Conservation (phyloP, 169 alveolate genomes). For the Plasmodium blacklocki region DNA sequence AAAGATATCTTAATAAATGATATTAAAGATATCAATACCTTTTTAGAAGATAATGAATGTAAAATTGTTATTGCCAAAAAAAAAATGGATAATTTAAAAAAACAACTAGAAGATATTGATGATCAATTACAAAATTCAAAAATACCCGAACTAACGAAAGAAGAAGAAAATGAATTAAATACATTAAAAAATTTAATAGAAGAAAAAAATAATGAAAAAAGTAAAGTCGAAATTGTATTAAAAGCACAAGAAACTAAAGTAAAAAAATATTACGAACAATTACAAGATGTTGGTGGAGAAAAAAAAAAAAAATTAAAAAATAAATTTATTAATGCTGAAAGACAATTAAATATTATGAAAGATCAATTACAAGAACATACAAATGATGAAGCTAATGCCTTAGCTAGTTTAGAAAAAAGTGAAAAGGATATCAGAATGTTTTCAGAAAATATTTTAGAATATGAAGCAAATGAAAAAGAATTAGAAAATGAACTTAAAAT, state of each 20-base stretch:
- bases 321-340: constrained; percentile 70
- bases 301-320: constrained; percentile 74
- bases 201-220: constrained; percentile 73
- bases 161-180: constrained; percentile 62
- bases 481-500: constrained; percentile 80
- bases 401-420: constrained; percentile 83
- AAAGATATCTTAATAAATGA: constrained; percentile 19
- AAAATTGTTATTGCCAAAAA: constrained; percentile 63
- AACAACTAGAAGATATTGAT: constrained; percentile 68
- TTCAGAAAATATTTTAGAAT: constrained; percentile 82
- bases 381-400: constrained; percentile 77
- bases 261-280: constrained; percentile 38
- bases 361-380: constrained; percentile 72
- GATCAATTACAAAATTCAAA: constrained; percentile 71
- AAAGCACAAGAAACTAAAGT: constrained; percentile 57
- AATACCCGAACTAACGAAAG: constrained; percentile 60
- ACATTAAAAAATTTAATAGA: constrained; percentile 66
- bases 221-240: constrained; percentile 51
- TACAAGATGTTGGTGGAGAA: constrained; percentile 83
- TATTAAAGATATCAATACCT: constrained; percentile 33
- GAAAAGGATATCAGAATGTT: constrained; percentile 77
- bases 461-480: constrained; percentile 80
- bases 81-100: constrained; percentile 45
- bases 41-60: constrained; percentile 67
- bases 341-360: constrained; percentile 69